phyloP scores from a whole-genome alignment of 768 basidiomycete species.

The Hysterangium stoloniferum region DNA sequence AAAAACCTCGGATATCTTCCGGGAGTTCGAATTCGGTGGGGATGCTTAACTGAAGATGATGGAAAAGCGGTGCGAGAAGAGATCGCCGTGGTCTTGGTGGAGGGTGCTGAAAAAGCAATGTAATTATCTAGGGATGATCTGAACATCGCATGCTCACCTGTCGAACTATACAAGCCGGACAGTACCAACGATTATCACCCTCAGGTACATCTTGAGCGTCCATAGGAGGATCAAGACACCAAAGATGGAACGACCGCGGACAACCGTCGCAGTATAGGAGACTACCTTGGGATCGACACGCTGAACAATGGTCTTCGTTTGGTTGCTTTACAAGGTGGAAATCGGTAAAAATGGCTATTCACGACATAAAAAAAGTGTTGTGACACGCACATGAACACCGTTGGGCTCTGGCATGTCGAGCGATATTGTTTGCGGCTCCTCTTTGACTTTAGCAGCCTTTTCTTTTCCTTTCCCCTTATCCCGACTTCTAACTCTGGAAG shows the following conservation, averaged over 20 bases:
- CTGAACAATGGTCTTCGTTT: slow-evolving; percentile 83
- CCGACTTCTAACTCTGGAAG: slow-evolving; percentile 13
- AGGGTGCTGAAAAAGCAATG: slow-evolving; percentile 42
- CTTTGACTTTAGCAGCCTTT: slow-evolving; percentile 33
- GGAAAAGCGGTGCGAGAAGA: slow-evolving; percentile 65
- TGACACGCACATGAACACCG: slow-evolving; percentile 19
- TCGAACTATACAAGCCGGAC: slow-evolving; percentile 58
- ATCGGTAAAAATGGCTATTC: slow-evolving; percentile 1
- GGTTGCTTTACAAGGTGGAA: slow-evolving; percentile 24
- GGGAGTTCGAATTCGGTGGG: slow-evolving; percentile 85
- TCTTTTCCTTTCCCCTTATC: slow-evolving; percentile 46
- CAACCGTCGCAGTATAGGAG: slow-evolving; percentile 97
- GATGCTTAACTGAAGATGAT: slow-evolving; percentile 56
- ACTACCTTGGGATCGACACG: slow-evolving; percentile 71
- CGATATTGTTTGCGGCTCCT: slow-evolving; percentile 33
- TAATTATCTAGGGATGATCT: slow-evolving; percentile 19
- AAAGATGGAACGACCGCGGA: slow-evolving; percentile 90
- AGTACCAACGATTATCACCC: slow-evolving; percentile 65
- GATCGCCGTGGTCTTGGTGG: slow-evolving; percentile 57
- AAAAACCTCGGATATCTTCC: slow-evolving; percentile 72
- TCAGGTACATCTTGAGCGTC: slow-evolving; percentile 82
- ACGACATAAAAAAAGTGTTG: slow-evolving; percentile 10
- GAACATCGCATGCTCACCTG: slow-evolving; percentile 41
- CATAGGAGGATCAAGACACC: slow-evolving; percentile 95
- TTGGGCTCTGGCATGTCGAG: slow-evolving; percentile 18